These are phyloP conservation scores for Zalaria obscura DNA, from an alignment of 2,329 filamentous ascomycete species.

Conservation along the genomic window DNA sequence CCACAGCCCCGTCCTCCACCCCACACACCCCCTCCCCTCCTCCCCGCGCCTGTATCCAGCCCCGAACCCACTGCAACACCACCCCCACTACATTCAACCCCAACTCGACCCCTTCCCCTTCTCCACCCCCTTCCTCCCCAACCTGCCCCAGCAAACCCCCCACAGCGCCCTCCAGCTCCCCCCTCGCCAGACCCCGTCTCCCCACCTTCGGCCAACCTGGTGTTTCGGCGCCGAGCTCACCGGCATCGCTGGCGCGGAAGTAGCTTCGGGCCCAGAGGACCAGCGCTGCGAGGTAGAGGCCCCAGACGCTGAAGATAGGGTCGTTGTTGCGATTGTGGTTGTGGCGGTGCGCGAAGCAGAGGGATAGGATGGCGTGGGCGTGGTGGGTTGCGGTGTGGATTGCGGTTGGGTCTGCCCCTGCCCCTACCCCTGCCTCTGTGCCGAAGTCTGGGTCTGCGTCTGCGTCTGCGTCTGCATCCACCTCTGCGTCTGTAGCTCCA, in stretches of 20 bases:
- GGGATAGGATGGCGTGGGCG: too few relatives aligned
- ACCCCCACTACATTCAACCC: neutral
- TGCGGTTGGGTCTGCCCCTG: too few relatives aligned
- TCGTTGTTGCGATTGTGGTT: slow-evolving; percentile 4
- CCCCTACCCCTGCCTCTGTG: too few relatives aligned
- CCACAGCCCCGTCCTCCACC: too few relatives aligned
- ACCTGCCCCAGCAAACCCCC: neutral
- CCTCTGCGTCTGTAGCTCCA: too few relatives aligned
- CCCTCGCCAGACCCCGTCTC: neutral
- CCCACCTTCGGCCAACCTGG: too few relatives aligned
- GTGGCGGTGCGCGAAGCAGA: too few relatives aligned
- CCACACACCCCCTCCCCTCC: too few relatives aligned
- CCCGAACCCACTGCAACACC: neutral
- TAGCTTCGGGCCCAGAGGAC: slow-evolving; percentile 15
- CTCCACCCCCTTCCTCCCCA: neutral
- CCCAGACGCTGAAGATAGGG: slow-evolving; percentile 15
- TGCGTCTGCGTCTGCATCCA: too few relatives aligned
- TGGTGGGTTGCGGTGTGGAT: too few relatives aligned
- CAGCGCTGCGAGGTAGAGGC: slow-evolving; percentile 13
- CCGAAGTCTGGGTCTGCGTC: too few relatives aligned
- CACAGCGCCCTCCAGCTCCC: neutral
- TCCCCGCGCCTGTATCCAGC: too few relatives aligned
- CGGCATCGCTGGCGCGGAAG: slow-evolving; percentile 1
- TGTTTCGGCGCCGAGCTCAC: neutral
- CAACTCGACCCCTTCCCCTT: neutral